phyloP scores from a whole-genome alignment of 106 monocot genomes.

The Narthecium ossifragum region DNA sequence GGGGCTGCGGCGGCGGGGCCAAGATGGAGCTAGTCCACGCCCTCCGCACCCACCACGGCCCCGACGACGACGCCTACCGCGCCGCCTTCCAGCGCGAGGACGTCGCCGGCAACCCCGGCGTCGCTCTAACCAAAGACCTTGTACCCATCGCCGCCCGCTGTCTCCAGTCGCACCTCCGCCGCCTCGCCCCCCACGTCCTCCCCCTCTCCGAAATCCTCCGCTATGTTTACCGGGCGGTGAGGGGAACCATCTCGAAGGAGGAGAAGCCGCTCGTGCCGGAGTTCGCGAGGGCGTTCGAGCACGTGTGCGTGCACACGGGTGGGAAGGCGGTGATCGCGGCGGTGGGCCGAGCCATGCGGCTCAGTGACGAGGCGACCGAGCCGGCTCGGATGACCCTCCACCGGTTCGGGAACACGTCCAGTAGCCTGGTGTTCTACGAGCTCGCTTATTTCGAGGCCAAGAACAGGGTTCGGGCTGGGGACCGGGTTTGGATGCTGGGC shows the following conservation, averaged over 20 bases:
- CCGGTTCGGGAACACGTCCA: conserved; percentile 83
- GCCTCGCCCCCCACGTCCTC: conserved; percentile 45
- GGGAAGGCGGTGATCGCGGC: conserved; percentile 79
- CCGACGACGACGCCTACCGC: conserved; percentile 42
- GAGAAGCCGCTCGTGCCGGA: conserved; percentile 47
- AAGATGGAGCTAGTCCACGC: conserved; percentile 47
- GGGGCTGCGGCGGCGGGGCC: conserved; percentile 12
- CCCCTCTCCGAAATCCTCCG: conserved; percentile 28
- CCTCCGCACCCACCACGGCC: conserved; percentile 64
- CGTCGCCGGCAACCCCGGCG: conserved; percentile 34
- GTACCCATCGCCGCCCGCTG: conserved; percentile 43
- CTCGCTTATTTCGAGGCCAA: conserved; percentile 77
- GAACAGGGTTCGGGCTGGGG: conserved; percentile 35
- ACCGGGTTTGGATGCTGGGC: conserved; percentile 75
- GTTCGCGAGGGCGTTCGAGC: conserved; percentile 71
- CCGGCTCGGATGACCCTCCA: conserved; percentile 67
- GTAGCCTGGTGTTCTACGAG: conserved; percentile 78
- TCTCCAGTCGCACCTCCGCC: conserved; percentile 24
- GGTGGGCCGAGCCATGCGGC: conserved; percentile 31
- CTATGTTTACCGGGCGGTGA: conserved; percentile 12
- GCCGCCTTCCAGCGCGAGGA: conserved; percentile 63
- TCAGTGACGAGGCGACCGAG: conserved; percentile 35
- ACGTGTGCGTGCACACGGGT: conserved; percentile 78
- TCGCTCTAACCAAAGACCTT: conserved; percentile 55
- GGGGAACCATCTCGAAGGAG: not conserved